These are phyloP conservation scores for Sclerospora graminicola DNA, from an alignment of 352 stramenopile genomes.

Conservation along the genomic window DNA sequence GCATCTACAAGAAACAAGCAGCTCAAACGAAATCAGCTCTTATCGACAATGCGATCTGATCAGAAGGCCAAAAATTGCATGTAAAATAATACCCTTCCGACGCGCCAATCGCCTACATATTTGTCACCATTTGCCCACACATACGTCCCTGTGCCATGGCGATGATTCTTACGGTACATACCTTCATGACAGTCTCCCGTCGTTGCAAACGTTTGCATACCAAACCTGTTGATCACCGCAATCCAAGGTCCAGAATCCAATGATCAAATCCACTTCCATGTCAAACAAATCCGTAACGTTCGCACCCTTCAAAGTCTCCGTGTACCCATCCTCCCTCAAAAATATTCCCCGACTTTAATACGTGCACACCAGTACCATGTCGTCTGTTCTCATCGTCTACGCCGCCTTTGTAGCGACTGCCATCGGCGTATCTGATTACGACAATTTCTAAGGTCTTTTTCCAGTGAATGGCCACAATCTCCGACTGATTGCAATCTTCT, in stretches of 20 bases:
- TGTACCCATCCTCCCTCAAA: conserved; percentile 79
- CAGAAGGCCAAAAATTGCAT: not conserved
- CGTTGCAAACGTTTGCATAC: conserved; percentile 69
- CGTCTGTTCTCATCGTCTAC: conserved; percentile 34
- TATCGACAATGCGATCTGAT: not conserved
- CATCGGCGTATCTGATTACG: conserved; percentile 51
- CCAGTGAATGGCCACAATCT: conserved; percentile 41
- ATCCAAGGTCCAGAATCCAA: not conserved
- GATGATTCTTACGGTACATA: conserved; percentile 79
- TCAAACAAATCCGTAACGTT: not conserved
- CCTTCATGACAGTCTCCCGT: conserved; percentile 81
- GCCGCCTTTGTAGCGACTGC: conserved; percentile 54
- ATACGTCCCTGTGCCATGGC: conserved; percentile 77
- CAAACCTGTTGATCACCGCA: conserved; percentile 41
- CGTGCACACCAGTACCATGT: conserved; percentile 52
- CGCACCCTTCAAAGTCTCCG: conserved; percentile 77
- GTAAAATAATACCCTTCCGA: conserved; percentile 44
- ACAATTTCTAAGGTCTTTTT: conserved; percentile 32
- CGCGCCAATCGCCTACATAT: conserved; percentile 78
- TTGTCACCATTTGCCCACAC: conserved; percentile 86
- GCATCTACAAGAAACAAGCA: conserved; percentile 35
- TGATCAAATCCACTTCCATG: not conserved
- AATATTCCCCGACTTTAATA: conserved; percentile 43
- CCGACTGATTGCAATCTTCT: conserved; percentile 11
- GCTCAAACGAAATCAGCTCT: conserved; percentile 1